Evolutionary conservation across 345 rosid genomes (phyloP).

Genomic region (Eucalyptus rudis): DNA sequence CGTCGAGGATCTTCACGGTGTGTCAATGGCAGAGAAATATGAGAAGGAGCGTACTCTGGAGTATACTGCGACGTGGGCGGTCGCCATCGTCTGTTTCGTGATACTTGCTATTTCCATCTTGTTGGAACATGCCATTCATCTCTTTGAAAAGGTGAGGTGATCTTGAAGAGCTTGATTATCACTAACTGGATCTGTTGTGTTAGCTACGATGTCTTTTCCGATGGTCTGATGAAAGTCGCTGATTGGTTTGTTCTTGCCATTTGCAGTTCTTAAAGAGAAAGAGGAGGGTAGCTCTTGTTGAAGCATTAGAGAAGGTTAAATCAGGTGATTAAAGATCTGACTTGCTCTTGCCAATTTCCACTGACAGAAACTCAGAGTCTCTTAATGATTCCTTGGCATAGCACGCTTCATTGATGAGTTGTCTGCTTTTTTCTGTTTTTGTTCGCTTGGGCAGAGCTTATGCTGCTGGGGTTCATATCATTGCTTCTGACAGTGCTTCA

Average conservation of each 20-base stretch:
- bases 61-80: conserved; percentile 38
- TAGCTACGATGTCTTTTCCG: background rate
- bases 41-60: conserved; percentile 10
- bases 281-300: conserved; percentile 50
- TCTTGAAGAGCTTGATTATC: background rate
- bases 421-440: background rate
- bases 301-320: conserved; percentile 85
- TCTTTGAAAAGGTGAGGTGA: conserved; percentile 12
- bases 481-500: conserved; percentile 57
- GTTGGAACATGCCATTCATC: conserved; percentile 18
- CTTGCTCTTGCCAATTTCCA: background rate
- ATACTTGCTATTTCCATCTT: conserved; percentile 20
- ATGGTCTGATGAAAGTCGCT: background rate
- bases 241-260: background rate
- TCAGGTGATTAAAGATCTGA: conserved; percentile 30
- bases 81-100: conserved; percentile 29
- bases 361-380: background rate
- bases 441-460: conserved; percentile 42
- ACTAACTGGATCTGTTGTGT: background rate
- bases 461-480: conserved; percentile 83
- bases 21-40: background rate
- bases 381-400: background rate
- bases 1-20: background rate
- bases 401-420: background rate
- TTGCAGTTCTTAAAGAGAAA: conserved; percentile 51